phyloP scores from a whole-genome alignment of 768 basidiomycete species.

The Solioccasus polychromus region DNA sequence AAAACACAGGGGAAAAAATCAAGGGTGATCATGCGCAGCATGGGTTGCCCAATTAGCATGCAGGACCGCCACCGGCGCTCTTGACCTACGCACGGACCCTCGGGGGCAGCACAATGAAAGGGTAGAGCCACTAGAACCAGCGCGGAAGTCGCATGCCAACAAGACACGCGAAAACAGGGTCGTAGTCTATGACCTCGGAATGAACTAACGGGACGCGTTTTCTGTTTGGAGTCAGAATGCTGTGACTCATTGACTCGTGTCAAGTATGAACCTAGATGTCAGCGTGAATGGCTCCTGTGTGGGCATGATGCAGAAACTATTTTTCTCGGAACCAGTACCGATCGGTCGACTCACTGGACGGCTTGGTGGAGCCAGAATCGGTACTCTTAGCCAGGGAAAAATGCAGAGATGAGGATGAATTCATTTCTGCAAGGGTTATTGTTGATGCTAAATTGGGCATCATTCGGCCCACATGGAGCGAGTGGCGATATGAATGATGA shows the following conservation, averaged over 20 bases:
- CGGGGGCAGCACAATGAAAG: not conserved
- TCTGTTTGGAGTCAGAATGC: slow-evolving; percentile 18
- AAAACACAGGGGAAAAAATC: slow-evolving; percentile 2
- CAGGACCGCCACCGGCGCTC: not conserved
- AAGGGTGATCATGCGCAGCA: not conserved
- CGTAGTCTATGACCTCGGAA: slow-evolving; percentile 11
- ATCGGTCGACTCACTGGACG: not conserved
- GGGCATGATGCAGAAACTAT: not conserved
- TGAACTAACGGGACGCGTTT: slow-evolving; percentile 12
- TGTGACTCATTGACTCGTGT: slow-evolving; percentile 21
- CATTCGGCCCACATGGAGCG: slow-evolving; percentile 3
- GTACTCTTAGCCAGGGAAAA: not conserved
- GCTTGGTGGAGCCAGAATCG: not conserved
- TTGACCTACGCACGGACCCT: not conserved
- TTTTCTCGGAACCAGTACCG: not conserved
- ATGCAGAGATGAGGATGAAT: slow-evolving; percentile 2
- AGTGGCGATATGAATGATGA: slow-evolving; percentile 1
- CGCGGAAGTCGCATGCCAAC: slow-evolving; percentile 18
- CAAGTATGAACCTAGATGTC: slow-evolving; percentile 10
- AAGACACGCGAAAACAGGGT: slow-evolving; percentile 23
- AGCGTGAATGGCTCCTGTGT: slow-evolving; percentile 1
- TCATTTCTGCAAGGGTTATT: slow-evolving; percentile 9
- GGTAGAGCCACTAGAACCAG: slow-evolving; percentile 5
- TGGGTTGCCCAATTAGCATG: not conserved
- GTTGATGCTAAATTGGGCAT: slow-evolving; percentile 1